phyloP scores from a whole-genome alignment of 257 asterid genomes.

The Euphrasia confusa region DNA sequence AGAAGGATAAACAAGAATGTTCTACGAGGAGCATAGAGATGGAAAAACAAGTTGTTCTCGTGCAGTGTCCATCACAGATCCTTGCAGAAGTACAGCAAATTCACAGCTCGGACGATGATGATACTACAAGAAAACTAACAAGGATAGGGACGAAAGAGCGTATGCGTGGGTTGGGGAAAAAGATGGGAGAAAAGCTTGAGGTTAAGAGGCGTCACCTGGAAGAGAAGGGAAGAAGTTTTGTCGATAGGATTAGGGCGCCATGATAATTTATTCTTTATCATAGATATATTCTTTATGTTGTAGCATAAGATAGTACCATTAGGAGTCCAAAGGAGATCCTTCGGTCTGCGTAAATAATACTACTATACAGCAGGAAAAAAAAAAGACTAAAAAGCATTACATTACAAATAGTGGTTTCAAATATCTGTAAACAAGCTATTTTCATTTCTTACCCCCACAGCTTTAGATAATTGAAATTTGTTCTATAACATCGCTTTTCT shows the following conservation, averaged over 20 bases:
- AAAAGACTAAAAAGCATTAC: neutral
- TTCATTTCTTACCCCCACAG: too few species aligned
- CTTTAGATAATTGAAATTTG: too few species aligned
- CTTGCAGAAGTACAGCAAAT: conserved; percentile 32
- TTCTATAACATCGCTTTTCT: too few species aligned
- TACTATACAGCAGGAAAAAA: neutral
- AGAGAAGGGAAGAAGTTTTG: conserved; percentile 70
- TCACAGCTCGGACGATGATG: conserved; percentile 47
- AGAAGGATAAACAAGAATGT: conserved; percentile 29
- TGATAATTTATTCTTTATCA: conserved; percentile 16
- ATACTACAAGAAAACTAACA: conserved; percentile 26
- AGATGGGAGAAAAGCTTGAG: conserved; percentile 86
- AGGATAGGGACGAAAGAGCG: conserved; percentile 60
- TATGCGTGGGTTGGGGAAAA: conserved; percentile 80
- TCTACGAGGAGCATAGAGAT: conserved; percentile 29
- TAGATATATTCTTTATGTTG: neutral
- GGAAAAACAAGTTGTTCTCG: conserved; percentile 25
- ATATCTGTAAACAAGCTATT: too few species aligned
- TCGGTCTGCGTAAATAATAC: neutral
- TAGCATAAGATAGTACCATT: neutral
- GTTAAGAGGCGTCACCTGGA: conserved; percentile 77
- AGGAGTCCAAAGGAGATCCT: neutral
- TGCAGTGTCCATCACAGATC: neutral
- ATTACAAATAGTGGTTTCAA: too few species aligned
- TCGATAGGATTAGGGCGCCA: conserved; percentile 77